Evolutionary conservation across 805 yeast species (phyloP).

Genomic region (Teunomyces cretensis): DNA sequence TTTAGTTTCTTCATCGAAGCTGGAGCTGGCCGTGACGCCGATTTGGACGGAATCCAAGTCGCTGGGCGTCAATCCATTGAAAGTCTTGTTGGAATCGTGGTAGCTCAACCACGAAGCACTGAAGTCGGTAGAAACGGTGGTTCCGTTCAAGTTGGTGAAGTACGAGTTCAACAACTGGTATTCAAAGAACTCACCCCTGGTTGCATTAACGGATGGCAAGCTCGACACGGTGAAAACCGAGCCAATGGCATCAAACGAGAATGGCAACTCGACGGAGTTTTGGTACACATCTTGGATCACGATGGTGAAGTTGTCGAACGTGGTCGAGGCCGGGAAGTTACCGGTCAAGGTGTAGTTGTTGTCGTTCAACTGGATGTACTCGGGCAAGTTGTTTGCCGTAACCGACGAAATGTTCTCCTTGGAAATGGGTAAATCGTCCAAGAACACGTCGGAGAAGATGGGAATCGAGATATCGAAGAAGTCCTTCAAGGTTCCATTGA

Average conservation of each 20-base stretch:
- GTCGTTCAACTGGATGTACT: slow-evolving; percentile 50
- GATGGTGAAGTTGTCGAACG: slow-evolving; percentile 49
- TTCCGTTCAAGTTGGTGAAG: slow-evolving; percentile 53
- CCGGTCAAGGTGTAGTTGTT: slow-evolving; percentile 50
- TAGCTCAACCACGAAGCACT: slow-evolving; percentile 64
- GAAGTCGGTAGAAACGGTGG: slow-evolving; percentile 46
- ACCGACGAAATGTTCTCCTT: slow-evolving; percentile 56
- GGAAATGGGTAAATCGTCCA: slow-evolving; percentile 58
- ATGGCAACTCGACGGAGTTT: slow-evolving; percentile 58
- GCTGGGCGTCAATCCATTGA: slow-evolving; percentile 61
- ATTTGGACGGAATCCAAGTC: slow-evolving; percentile 25
- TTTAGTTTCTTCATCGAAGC: slow-evolving; percentile 27
- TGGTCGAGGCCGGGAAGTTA: slow-evolving; percentile 49
- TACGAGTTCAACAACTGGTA: slow-evolving; percentile 54
- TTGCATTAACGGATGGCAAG: slow-evolving; percentile 64
- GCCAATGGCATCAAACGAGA: slow-evolving; percentile 52
- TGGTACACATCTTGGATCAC: slow-evolving; percentile 59
- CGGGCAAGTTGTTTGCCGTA: slow-evolving; percentile 51
- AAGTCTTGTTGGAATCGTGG: slow-evolving; percentile 58
- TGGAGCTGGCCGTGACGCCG: slow-evolving; percentile 28
- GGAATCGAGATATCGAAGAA: slow-evolving; percentile 60
- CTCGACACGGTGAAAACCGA: slow-evolving; percentile 56
- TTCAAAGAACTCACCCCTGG: slow-evolving; percentile 59
- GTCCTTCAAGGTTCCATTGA: slow-evolving; percentile 69
- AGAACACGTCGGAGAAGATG: slow-evolving; percentile 52